Base-by-base conservation (phyloP, 176 grass and related monocot species). In the Poa annua region DNA sequence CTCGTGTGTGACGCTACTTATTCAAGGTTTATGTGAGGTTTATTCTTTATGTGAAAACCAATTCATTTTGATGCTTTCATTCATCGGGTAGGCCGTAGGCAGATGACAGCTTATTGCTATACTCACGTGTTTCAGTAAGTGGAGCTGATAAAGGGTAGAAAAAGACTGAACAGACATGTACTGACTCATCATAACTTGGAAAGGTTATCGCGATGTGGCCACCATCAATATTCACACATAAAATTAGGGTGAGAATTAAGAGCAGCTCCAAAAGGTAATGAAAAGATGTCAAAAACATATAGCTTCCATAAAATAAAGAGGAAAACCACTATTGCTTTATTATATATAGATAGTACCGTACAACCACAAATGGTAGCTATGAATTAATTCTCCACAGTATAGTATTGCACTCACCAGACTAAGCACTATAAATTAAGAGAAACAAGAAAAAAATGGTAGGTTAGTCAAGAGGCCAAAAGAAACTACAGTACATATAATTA, bases 401-500 rank as follows among this genome's bases (percentile, higher is more conserved):
- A 32, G 8, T 75, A 60, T 59, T 36, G 35, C 24, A 9, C 34
- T 65, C 63, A 38, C 10, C 25, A 48, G 19, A 45, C 61, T 65
- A 3, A 22, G 6, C 35, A 34, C 71, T 65, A 66, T 78, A 82
- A 71, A 54, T 36, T 29, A 60, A 69, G 21, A 38, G 54, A 11
- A 82, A 56, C 55, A 71, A 20, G 77, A 48, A 24, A 3, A 78
- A 65, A 66, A 15, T 51, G 35, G 55, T 15, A 82, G 13, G 57
- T 77, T 78, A 81, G 62, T 14, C 15, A 84, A 59, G 20, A 66
- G 50, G 26, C 71, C 78, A 19, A 66, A 89, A 79, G n/a, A 79
- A 79, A 79, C 72, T 86, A 83, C n/a, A n/a, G n/a, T n/a, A n/a
- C 26, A 83, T 74, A 82, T 74, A 82, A 79, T 90, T 83, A 90